Evolutionary conservation across 164 flowering plant species (phyloP).

Genomic region (Liquidambar formosana): DNA sequence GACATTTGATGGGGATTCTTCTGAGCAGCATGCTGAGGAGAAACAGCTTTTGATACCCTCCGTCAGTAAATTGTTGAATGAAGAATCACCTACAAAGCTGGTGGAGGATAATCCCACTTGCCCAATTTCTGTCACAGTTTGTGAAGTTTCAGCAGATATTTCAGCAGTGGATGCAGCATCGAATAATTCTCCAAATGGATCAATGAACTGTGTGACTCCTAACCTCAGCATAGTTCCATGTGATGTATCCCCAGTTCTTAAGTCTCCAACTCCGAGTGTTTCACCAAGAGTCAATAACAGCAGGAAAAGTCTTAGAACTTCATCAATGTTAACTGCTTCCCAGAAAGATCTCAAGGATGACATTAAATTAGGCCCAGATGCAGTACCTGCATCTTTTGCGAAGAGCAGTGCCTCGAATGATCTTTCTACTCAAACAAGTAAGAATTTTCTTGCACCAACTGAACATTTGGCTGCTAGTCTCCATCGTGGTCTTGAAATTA

Average conservation of each 20-base stretch:
- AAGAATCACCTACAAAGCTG: constrained; percentile 17
- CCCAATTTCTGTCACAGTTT: constrained; percentile 11
- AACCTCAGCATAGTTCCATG: constrained; percentile 41
- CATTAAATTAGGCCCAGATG: constrained; percentile 21
- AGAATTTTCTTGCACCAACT: constrained; percentile 35
- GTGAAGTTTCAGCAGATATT: constrained; percentile 17
- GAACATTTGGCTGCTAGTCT: constrained; percentile 85
- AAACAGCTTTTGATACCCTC: constrained; percentile 13
- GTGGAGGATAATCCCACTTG: constrained; percentile 7
- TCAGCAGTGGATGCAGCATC: constrained; percentile 15
- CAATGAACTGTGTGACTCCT: constrained; percentile 27
- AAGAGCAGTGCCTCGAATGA: constrained; percentile 31
- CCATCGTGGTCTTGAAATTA: constrained; percentile 77
- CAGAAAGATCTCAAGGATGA: constrained; percentile 39
- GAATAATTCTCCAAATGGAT: constrained; percentile 17
- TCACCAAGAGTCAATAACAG: constrained; percentile 62
- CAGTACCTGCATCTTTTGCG: constrained; percentile 31
- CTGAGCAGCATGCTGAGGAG: constrained; percentile 17
- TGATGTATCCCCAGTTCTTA: constrained; percentile 51
- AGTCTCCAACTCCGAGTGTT: constrained; percentile 69
- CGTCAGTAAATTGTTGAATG: constrained; percentile 14
- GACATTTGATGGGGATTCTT: constrained; percentile 1
- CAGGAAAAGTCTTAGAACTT: constrained; percentile 77
- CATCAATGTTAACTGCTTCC: constrained; percentile 59
- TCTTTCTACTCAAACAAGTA: constrained; percentile 30